These are phyloP conservation scores for Suillus fuscotomentosus DNA, from an alignment of 768 basidiomycete species.

Conservation along the genomic window DNA sequence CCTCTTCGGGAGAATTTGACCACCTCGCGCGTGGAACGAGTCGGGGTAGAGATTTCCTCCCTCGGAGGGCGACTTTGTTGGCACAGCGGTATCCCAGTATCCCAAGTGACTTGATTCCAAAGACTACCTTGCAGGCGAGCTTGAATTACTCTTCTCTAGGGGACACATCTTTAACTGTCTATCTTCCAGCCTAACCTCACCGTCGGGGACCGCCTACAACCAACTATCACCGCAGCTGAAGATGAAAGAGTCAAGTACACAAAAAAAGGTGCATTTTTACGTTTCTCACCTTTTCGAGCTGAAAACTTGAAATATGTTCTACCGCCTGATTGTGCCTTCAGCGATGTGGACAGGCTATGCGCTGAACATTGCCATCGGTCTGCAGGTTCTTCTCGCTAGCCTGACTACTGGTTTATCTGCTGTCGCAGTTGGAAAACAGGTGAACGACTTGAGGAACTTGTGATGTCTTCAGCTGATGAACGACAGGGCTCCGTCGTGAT, in stretches of 20 bases:
- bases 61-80: neutral
- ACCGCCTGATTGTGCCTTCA: neutral
- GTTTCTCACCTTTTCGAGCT: neutral
- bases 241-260: constrained; percentile 42
- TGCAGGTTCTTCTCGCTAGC: constrained; percentile 28
- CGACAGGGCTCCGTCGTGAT: constrained; percentile 27
- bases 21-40: neutral
- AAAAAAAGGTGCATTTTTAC: constrained; percentile 32
- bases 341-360: constrained; percentile 12
- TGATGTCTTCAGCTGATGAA: neutral
- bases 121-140: neutral
- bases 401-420: constrained; percentile 26
- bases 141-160: neutral
- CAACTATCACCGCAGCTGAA: constrained; percentile 46
- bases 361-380: constrained; percentile 23
- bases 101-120: neutral
- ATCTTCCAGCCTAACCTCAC: constrained; percentile 11
- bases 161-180: neutral
- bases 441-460: constrained; percentile 2
- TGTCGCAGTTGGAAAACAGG: constrained; percentile 19
- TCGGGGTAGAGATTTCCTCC: neutral
- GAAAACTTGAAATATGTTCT: neutral
- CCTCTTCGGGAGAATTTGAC: neutral
- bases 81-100: neutral
- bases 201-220: constrained; percentile 47